These are phyloP conservation scores for Lagerstroemia speciosa DNA, from an alignment of 345 rosid species.

Conservation along the genomic window DNA sequence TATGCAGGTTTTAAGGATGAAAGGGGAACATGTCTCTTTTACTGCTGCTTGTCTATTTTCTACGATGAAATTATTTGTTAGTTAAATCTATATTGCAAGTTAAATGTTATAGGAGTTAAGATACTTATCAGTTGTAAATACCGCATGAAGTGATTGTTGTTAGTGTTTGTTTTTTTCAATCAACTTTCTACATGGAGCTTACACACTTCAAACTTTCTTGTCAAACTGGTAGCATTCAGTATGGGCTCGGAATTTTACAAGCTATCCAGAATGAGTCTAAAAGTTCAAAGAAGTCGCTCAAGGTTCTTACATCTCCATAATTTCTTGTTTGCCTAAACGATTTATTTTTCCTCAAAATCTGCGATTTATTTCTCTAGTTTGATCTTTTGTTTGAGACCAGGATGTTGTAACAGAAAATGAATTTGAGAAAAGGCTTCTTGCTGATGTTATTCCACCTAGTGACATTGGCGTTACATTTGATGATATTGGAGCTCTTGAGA, in stretches of 20 bases:
- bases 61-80: no score
- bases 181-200: not conserved
- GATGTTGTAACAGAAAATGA: conserved; percentile 80
- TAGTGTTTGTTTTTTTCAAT: not conserved
- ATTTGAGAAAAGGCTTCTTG: conserved; percentile 72
- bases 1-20: no score
- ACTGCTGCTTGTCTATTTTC: no score
- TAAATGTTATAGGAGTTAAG: not conserved
- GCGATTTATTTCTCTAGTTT: not conserved
- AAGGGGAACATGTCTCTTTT: no score
- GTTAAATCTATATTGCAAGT: not conserved
- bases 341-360: not conserved
- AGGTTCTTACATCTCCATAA: conserved; percentile 37
- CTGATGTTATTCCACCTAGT: conserved; percentile 73
- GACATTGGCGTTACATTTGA: conserved; percentile 88
- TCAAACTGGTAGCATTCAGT: conserved; percentile 48
- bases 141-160: not conserved
- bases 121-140: not conserved
- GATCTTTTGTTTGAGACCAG: conserved; percentile 22
- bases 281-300: conserved; percentile 73
- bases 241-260: conserved; percentile 60
- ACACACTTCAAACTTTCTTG: not conserved
- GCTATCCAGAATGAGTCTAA: conserved; percentile 61
- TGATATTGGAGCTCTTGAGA: conserved; percentile 88
- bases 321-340: conserved; percentile 4